Evolutionary conservation across 1,139 yeast species (phyloP).

Genomic region (Scheffersomyces cryptocercus): DNA sequence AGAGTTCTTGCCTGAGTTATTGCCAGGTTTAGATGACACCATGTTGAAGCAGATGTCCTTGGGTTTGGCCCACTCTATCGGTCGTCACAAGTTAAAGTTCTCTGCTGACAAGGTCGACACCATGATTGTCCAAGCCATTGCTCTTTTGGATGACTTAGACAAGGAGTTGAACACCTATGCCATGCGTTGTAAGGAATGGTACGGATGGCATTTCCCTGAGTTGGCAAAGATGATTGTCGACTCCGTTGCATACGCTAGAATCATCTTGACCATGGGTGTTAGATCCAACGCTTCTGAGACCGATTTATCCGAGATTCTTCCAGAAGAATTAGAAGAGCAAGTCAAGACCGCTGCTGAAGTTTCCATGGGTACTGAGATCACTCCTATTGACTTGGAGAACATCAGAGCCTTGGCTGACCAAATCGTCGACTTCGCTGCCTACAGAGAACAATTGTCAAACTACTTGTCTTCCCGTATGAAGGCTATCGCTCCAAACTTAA

Average conservation of each 20-base stretch:
- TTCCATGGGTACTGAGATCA: slow-evolving; percentile 98
- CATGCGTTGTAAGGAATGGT: slow-evolving; percentile 99
- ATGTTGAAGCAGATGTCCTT: slow-evolving; percentile 92
- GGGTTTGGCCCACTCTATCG: slow-evolving; percentile 96
- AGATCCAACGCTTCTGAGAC: slow-evolving; percentile 89
- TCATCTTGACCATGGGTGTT: slow-evolving; percentile 90
- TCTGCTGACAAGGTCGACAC: slow-evolving; percentile 98
- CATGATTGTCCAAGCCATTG: slow-evolving; percentile 98
- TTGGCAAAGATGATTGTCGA: slow-evolving; percentile 95
- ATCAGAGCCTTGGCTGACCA: slow-evolving; percentile 90
- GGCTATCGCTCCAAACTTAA: slow-evolving; percentile 96
- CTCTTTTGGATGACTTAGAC: slow-evolving; percentile 92
- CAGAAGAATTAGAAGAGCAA: slow-evolving; percentile 85
- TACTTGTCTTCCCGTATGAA: slow-evolving; percentile 93
- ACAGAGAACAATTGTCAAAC: slow-evolving; percentile 89
- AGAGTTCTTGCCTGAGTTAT: slow-evolving; percentile 87
- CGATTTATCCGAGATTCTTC: slow-evolving; percentile 87
- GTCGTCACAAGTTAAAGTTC: slow-evolving; percentile 96
- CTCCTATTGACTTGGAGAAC: slow-evolving; percentile 82
- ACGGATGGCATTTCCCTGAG: slow-evolving; percentile 99
- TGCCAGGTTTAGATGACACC: slow-evolving; percentile 88
- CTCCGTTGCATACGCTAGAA: slow-evolving; percentile 92
- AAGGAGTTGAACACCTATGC: slow-evolving; percentile 97
- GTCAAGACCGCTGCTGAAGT: slow-evolving; percentile 94
- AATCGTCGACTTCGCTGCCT: slow-evolving; percentile 90